Conservation (phyloP, 352 stramenopile genomes). For the Phytophthora tentaculata region DNA sequence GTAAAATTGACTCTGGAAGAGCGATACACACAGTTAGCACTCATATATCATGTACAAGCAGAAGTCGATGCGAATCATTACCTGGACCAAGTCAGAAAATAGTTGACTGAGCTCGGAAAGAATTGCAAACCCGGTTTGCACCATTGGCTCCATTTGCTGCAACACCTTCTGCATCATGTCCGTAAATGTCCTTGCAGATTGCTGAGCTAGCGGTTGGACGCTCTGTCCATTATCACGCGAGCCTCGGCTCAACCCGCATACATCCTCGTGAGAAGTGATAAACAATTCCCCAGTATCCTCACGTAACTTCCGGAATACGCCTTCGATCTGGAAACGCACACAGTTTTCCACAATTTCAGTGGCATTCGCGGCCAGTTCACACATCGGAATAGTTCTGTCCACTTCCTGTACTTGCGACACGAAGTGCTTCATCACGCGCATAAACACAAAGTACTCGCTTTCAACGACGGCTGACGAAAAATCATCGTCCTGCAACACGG, state of each 20-base stretch:
- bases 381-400: slow-evolving; percentile 64
- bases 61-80: slow-evolving; percentile 22
- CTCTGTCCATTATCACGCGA: slow-evolving; percentile 41
- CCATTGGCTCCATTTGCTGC: slow-evolving; percentile 78
- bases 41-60: background rate
- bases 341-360: slow-evolving; percentile 67
- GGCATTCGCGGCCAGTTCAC: slow-evolving; percentile 46
- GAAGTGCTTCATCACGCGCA: slow-evolving; percentile 85
- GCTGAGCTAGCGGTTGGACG: slow-evolving; percentile 62
- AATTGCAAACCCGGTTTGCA: slow-evolving; percentile 69
- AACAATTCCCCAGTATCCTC: slow-evolving; percentile 66
- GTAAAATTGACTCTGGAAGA: slow-evolving; percentile 70
- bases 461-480: slow-evolving; percentile 34
- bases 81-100: slow-evolving; percentile 83
- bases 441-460: slow-evolving; percentile 84
- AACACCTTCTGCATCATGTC: slow-evolving; percentile 85
- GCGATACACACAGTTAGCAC: background rate
- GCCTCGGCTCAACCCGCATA: slow-evolving; percentile 43
- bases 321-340: slow-evolving; percentile 82
- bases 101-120: slow-evolving; percentile 73
- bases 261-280: slow-evolving; percentile 54
- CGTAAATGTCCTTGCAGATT: slow-evolving; percentile 59
- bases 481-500: slow-evolving; percentile 32
- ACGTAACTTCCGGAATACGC: slow-evolving; percentile 69
- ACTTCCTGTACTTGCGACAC: slow-evolving; percentile 65